Conservation (phyloP, 768 basidiomycete species). For the Termitomyces sp. region DNA sequence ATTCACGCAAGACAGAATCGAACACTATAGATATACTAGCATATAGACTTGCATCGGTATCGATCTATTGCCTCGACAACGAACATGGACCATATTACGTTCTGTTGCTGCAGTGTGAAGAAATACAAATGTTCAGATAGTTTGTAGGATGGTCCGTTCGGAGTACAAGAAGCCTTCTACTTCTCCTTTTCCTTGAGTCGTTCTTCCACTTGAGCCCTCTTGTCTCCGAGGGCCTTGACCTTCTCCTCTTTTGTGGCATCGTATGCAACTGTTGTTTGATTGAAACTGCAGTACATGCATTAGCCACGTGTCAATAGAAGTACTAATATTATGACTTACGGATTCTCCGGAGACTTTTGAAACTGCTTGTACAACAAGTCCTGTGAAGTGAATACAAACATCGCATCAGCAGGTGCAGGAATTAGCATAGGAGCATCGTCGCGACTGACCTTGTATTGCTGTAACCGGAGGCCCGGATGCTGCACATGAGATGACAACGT, state of each 20-base stretch:
- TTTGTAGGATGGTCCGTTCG: background rate
- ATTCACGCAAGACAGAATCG: no score
- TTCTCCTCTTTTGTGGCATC: constrained; percentile 89
- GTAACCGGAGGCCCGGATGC: constrained; percentile 87
- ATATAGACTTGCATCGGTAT: background rate
- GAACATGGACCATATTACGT: background rate
- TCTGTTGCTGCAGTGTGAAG: background rate
- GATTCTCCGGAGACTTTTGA: constrained; percentile 95
- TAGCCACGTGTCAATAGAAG: background rate
- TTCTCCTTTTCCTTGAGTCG: constrained; percentile 51
- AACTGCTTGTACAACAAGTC: constrained; percentile 91
- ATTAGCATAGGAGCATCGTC: background rate
- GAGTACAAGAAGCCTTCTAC: background rate
- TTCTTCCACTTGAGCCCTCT: constrained; percentile 60
- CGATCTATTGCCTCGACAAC: constrained; percentile 4
- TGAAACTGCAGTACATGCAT: constrained; percentile 53
- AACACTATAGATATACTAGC: no score
- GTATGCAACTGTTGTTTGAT: constrained; percentile 75
- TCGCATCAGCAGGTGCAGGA: constrained; percentile 7
- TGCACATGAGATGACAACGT: constrained; percentile 25
- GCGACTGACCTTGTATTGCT: constrained; percentile 74
- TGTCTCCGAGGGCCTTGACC: constrained; percentile 68
- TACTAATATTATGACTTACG: constrained; percentile 47
- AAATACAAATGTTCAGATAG: background rate
- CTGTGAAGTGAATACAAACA: constrained; percentile 30